Conservation (phyloP, 208 protist genomes). For the Trypanosoma cruzi region DNA sequence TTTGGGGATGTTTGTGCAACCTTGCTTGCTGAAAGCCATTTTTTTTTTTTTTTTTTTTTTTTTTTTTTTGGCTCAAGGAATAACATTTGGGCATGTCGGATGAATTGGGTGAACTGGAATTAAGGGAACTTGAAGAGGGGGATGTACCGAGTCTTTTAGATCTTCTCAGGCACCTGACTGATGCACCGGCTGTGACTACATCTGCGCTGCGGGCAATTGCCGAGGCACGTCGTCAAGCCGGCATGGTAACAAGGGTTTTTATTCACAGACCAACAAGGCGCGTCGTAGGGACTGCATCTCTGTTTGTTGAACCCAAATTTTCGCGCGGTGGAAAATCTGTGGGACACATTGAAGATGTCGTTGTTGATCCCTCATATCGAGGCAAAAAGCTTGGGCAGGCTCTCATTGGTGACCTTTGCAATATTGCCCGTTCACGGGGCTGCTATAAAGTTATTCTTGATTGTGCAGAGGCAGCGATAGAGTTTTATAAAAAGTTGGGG, state of each 20-base stretch:
- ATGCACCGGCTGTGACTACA: constrained; percentile 22
- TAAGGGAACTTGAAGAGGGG: constrained; percentile 23
- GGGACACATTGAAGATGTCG: constrained; percentile 89
- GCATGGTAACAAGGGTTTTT: constrained; percentile 67
- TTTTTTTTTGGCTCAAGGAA: background rate
- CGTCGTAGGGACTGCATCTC: constrained; percentile 70
- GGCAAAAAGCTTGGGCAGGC: constrained; percentile 56
- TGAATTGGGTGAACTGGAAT: constrained; percentile 15
- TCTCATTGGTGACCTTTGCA: constrained; percentile 50
- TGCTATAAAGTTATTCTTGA: constrained; percentile 92
- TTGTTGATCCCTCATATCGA: constrained; percentile 56
- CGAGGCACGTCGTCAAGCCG: constrained; percentile 24
- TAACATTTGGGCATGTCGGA: constrained; percentile 5
- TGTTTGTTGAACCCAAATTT: constrained; percentile 87
- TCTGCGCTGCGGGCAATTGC: constrained; percentile 27
- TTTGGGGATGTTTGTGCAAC: background rate
- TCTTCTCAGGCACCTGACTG: constrained; percentile 42
- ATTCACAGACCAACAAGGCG: constrained; percentile 30
- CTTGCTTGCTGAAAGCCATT: background rate
- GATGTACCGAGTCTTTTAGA: constrained; percentile 33
- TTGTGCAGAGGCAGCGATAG: constrained; percentile 44
- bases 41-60: constrained; percentile 9
- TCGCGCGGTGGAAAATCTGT: constrained; percentile 63
- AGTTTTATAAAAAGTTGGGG: constrained; percentile 73
- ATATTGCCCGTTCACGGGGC: constrained; percentile 37